phyloP scores from a whole-genome alignment of 2,329 filamentous ascomycete species.

The Epichloe baconii region DNA sequence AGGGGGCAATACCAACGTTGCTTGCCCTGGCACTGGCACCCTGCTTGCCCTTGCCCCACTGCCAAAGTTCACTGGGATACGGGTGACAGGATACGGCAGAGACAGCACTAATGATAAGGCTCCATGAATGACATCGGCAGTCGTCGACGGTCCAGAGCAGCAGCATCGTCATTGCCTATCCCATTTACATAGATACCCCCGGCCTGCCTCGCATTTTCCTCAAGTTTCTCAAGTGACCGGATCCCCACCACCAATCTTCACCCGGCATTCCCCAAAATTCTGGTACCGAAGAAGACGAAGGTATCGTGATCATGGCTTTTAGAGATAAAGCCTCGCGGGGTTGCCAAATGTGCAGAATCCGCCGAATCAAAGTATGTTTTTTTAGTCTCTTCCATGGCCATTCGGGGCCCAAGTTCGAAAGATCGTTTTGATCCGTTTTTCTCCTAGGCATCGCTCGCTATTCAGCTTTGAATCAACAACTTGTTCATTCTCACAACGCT shows the following conservation, averaged over 20 bases:
- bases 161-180: neutral
- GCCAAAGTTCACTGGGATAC: too few species aligned
- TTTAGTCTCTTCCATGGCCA: too few species aligned
- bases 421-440: neutral
- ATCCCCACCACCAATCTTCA: neutral
- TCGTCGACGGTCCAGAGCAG: neutral
- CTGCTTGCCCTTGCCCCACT: too few species aligned
- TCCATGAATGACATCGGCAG: neutral
- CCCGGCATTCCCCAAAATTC: neutral
- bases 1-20: too few species aligned
- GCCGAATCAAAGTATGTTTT: constrained; percentile 52
- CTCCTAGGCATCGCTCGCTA: too few species aligned
- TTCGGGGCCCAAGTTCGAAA: neutral
- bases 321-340: constrained; percentile 51
- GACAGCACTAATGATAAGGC: neutral
- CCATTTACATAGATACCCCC: constrained; percentile 1
- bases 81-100: too few species aligned
- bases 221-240: neutral
- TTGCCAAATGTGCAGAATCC: constrained; percentile 60
- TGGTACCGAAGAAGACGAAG: neutral
- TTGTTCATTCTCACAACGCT: too few species aligned
- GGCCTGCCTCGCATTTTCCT: neutral
- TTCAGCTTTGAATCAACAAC: too few species aligned
- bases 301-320: constrained; percentile 38
- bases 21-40: too few species aligned